phyloP scores from a whole-genome alignment of 2,329 filamentous ascomycete genomes.

The Calonectria pseudoreteaudii region DNA sequence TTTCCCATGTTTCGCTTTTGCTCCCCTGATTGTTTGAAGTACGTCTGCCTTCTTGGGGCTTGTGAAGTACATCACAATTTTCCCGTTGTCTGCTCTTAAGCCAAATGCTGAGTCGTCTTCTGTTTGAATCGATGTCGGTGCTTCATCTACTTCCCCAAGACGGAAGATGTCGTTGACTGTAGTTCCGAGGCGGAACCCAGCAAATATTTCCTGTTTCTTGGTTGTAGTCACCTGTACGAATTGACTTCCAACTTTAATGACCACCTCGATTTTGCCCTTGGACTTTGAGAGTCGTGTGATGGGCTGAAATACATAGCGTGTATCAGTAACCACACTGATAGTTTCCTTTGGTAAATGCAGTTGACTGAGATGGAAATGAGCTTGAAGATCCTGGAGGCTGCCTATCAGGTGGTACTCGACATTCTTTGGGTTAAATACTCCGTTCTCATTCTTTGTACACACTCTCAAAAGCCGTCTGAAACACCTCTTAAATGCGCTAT shows the following conservation, averaged over 20 bases:
- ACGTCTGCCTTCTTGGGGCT: conserved; percentile 74
- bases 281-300: conserved; percentile 75
- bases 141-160: conserved; percentile 75
- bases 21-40: conserved; percentile 70
- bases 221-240: conserved; percentile 78
- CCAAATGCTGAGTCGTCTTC: conserved; percentile 77
- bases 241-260: conserved; percentile 76
- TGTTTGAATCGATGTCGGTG: conserved; percentile 71
- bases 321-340: conserved; percentile 75
- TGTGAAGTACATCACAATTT: conserved; percentile 79
- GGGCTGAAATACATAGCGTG: conserved; percentile 73
- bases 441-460: conserved; percentile 69
- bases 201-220: conserved; percentile 76
- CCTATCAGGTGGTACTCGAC: conserved; percentile 75
- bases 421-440: conserved; percentile 72
- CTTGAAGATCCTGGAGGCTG: conserved; percentile 73
- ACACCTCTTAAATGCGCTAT: conserved; percentile 76
- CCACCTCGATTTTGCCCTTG: conserved; percentile 77
- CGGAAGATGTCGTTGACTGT: conserved; percentile 79
- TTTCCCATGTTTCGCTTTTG: conserved; percentile 74
- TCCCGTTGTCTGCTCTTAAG: conserved; percentile 75
- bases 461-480: conserved; percentile 73
- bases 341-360: conserved; percentile 77
- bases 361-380: conserved; percentile 75
- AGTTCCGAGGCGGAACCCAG: conserved; percentile 70